Percentiles rank a stretch among this genome's conserved stretches.
Conservation (phyloP, 1,284 basidiomycete species). For the Hymenochaete sp. region DNA sequence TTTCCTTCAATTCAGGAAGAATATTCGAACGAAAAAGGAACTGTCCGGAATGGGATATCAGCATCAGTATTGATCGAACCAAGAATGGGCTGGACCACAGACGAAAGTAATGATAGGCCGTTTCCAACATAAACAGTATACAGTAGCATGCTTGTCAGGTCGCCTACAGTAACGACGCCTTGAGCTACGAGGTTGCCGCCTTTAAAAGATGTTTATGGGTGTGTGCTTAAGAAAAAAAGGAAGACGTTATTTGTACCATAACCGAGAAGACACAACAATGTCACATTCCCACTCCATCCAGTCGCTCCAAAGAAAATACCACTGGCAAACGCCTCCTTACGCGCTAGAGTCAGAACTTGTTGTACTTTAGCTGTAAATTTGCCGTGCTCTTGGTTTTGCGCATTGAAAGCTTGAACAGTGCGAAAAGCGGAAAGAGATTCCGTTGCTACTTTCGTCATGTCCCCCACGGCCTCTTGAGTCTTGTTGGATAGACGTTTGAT, state of each 20-base stretch:
- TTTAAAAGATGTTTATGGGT: not conserved
- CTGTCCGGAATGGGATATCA: constrained; percentile 27
- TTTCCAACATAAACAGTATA: constrained; percentile 89
- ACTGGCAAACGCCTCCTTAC: constrained; percentile 83
- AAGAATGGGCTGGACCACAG: constrained; percentile 24
- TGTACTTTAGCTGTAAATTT: constrained; percentile 65
- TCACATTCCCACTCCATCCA: constrained; percentile 93
- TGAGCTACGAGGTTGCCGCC: constrained; percentile 82
- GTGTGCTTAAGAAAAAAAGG: constrained; percentile 29
- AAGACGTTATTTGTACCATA: constrained; percentile 51
- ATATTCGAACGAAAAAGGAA: constrained; percentile 54
- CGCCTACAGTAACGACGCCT: constrained; percentile 85
- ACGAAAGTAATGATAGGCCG: constrained; percentile 75
- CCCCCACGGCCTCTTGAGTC: constrained; percentile 90
- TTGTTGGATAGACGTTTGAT: constrained; percentile 84
- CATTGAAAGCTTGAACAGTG: constrained; percentile 90
- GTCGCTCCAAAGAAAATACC: constrained; percentile 92
- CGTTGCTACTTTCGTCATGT: constrained; percentile 89
- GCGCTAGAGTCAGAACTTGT: constrained; percentile 67
- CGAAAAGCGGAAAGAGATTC: constrained; percentile 90
- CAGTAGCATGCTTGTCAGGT: constrained; percentile 83
- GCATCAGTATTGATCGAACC: not conserved
- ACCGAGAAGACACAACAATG: constrained; percentile 80
- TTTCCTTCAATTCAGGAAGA: too few relatives aligned
- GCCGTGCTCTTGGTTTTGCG: constrained; percentile 59